A percentile compares a stretch with the other conserved stretches of the same genome.
Conservation (phyloP, 2,329 filamentous ascomycete species). For the Sporothrix curviconia region DNA sequence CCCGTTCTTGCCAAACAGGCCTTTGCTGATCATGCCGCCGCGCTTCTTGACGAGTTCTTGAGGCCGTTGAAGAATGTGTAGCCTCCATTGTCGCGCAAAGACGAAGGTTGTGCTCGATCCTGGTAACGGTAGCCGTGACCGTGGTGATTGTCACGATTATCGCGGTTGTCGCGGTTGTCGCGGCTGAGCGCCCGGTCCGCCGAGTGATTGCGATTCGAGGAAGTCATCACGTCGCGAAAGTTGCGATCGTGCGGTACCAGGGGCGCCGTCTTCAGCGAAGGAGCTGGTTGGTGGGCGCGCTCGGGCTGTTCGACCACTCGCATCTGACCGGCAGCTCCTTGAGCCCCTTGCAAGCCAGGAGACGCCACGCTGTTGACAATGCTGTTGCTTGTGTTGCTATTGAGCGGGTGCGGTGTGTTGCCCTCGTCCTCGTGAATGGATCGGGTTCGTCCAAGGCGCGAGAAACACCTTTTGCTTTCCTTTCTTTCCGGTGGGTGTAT, state of each 20-base stretch:
- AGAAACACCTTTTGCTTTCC: conserved; percentile 51
- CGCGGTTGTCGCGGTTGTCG: conserved; percentile 27
- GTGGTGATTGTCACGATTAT: conserved; percentile 22
- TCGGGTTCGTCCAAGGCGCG: conserved; percentile 43
- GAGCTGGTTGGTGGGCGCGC: conserved; percentile 28
- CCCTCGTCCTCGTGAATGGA: conserved; percentile 42
- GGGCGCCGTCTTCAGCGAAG: conserved; percentile 56
- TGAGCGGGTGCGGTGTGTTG: conserved; percentile 10
- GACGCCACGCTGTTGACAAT: background rate
- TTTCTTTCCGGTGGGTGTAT: conserved; percentile 33
- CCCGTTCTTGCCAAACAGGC: conserved; percentile 71
- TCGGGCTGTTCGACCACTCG: conserved; percentile 29
- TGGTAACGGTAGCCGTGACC: conserved; percentile 43
- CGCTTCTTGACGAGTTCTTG: conserved; percentile 64
- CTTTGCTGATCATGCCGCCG: conserved; percentile 78
- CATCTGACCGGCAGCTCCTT: conserved; percentile 14
- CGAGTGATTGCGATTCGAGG: conserved; percentile 62
- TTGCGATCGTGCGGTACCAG: conserved; percentile 57
- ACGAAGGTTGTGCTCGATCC: conserved; percentile 46
- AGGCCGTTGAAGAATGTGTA: conserved; percentile 64
- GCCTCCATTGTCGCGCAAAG: conserved; percentile 55
- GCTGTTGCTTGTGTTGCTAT: conserved; percentile 9
- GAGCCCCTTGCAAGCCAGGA: conserved; percentile 20
- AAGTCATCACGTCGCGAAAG: conserved; percentile 61
- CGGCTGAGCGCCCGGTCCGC: conserved; percentile 55